These are phyloP conservation scores for sweet orange (Citrus sinensis) DNA, from an alignment of 345 rosid species.

Conservation along the genomic window DVS_A1.0 CM039169.1:24411001-24411500, in stretches of 20 bases:
- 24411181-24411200: background rate
- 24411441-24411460: no score
- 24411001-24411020: slow-evolving; percentile 8
- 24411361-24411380: no score
- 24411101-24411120: slow-evolving; percentile 6
- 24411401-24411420: no score
- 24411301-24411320: slow-evolving; percentile 22
- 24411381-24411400: no score
- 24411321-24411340: slow-evolving; percentile 29
- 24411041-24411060: slow-evolving; percentile 37
- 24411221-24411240: slow-evolving; percentile 13
- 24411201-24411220: background rate
- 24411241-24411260: slow-evolving; percentile 24
- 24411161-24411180: background rate
- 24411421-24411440: no score
- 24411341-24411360: slow-evolving; percentile 8
- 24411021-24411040: background rate
- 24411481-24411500: background rate
- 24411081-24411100: background rate
- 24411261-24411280: slow-evolving; percentile 19
- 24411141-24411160: slow-evolving; percentile 15
- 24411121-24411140: background rate
- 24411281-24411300: slow-evolving; percentile 12
- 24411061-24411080: slow-evolving; percentile 17
- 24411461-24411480: slow-evolving; percentile 4